phyloP scores from a whole-genome alignment of 2,329 filamentous ascomycete species.

The Penicillium sp. region DNA sequence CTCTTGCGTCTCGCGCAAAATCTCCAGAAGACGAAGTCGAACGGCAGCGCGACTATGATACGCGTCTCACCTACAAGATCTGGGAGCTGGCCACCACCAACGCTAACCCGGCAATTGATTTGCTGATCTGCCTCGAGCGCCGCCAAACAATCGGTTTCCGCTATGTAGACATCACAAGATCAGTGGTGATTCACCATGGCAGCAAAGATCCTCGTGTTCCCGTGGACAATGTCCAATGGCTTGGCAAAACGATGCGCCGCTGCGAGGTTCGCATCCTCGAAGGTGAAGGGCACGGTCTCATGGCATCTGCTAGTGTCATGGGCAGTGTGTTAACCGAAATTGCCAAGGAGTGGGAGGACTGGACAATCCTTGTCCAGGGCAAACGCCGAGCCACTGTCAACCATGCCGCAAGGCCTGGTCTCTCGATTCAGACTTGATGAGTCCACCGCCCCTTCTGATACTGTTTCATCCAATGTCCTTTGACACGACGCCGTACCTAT shows the following conservation, averaged over 20 bases:
- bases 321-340: slow-evolving; percentile 92
- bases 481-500: neutral
- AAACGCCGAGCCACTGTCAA: slow-evolving; percentile 37
- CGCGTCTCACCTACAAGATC: slow-evolving; percentile 83
- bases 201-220: slow-evolving; percentile 87
- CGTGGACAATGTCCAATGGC: slow-evolving; percentile 91
- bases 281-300: slow-evolving; percentile 89
- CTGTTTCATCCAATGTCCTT: neutral
- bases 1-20: slow-evolving; percentile 22
- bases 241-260: slow-evolving; percentile 87
- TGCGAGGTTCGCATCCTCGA: slow-evolving; percentile 90
- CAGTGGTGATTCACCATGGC: slow-evolving; percentile 92
- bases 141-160: slow-evolving; percentile 90
- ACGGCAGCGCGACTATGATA: slow-evolving; percentile 64
- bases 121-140: slow-evolving; percentile 88
- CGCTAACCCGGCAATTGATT: slow-evolving; percentile 89
- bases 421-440: slow-evolving; percentile 20
- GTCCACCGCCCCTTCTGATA: neutral
- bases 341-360: slow-evolving; percentile 88
- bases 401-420: slow-evolving; percentile 18
- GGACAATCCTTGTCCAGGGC: slow-evolving; percentile 61
- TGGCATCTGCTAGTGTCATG: slow-evolving; percentile 94
- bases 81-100: slow-evolving; percentile 90
- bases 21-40: slow-evolving; percentile 34
- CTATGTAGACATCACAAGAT: slow-evolving; percentile 90